Conservation (phyloP, 305 asterid genomes). For the Solanum hybrid region DNA sequence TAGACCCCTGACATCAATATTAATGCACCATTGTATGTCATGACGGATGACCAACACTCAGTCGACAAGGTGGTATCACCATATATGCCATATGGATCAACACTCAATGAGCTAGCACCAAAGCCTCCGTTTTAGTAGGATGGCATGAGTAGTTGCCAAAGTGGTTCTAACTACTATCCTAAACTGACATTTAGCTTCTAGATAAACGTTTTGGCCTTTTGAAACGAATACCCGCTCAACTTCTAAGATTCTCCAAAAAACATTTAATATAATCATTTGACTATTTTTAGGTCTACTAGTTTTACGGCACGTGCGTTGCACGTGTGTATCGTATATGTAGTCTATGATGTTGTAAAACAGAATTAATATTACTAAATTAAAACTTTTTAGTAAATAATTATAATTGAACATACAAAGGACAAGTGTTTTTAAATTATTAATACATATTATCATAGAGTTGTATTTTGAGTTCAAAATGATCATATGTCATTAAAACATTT, state of each 20-base stretch:
- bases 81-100: background rate
- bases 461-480: too few relatives aligned
- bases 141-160: background rate
- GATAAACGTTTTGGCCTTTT: background rate
- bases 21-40: background rate
- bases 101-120: background rate
- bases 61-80: background rate
- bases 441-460: too few relatives aligned
- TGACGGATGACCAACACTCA: background rate
- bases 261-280: background rate
- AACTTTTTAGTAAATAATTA: too few relatives aligned
- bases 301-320: too few relatives aligned
- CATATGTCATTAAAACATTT: too few relatives aligned
- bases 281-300: background rate
- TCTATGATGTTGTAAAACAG: too few relatives aligned
- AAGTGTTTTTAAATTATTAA: too few relatives aligned
- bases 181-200: background rate
- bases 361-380: too few relatives aligned
- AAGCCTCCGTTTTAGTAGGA: background rate
- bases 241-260: background rate
- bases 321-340: too few relatives aligned
- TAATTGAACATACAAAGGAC: too few relatives aligned
- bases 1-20: background rate
- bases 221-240: background rate
- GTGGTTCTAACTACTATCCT: background rate